Percentiles rank a stretch among this genome's conserved stretches.
Evolutionary conservation across 2,329 filamentous ascomycete genomes (phyloP).

Genomic region (Phialemoniopsis sp.): DNA sequence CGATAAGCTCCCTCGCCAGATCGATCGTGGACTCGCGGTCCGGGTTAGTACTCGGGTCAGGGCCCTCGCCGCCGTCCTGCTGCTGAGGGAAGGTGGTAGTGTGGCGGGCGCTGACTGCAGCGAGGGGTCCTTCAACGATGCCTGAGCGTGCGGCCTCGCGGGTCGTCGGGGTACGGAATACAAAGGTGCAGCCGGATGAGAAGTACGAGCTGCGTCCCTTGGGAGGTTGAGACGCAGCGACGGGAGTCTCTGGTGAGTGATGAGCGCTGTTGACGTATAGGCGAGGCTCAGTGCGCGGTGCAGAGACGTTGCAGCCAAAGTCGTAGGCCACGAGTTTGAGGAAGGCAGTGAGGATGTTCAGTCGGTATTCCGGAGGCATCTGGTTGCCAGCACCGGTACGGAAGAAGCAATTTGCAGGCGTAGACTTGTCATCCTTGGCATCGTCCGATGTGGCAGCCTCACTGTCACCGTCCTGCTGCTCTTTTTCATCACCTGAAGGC

Average conservation of each 20-base stretch:
- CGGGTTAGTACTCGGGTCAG: not conserved
- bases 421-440: constrained; percentile 2
- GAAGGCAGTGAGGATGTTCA: constrained; percentile 54
- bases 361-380: constrained; percentile 55
- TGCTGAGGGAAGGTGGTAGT: constrained; percentile 41
- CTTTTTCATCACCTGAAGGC: constrained; percentile 1
- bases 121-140: constrained; percentile 57
- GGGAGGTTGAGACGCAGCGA: constrained; percentile 3
- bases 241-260: constrained; percentile 7
- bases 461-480: no score
- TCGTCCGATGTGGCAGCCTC: constrained; percentile 1
- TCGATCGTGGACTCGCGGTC: constrained; percentile 55
- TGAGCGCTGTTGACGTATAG: constrained; percentile 42
- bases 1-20: constrained; percentile 56
- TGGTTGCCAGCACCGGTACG: constrained; percentile 47
- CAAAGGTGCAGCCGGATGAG: constrained; percentile 53
- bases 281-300: constrained; percentile 54
- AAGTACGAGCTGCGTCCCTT: constrained; percentile 46
- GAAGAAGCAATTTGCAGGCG: constrained; percentile 19
- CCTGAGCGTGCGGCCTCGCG: constrained; percentile 56
- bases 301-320: constrained; percentile 58
- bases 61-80: constrained; percentile 5
- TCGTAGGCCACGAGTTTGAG: constrained; percentile 63
- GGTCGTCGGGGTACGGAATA: constrained; percentile 57
- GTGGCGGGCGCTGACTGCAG: constrained; percentile 54